These are phyloP conservation scores for Tolypocladium endophyticum DNA, from an alignment of 2,329 filamentous ascomycete genomes.

Conservation along the genomic window DNA sequence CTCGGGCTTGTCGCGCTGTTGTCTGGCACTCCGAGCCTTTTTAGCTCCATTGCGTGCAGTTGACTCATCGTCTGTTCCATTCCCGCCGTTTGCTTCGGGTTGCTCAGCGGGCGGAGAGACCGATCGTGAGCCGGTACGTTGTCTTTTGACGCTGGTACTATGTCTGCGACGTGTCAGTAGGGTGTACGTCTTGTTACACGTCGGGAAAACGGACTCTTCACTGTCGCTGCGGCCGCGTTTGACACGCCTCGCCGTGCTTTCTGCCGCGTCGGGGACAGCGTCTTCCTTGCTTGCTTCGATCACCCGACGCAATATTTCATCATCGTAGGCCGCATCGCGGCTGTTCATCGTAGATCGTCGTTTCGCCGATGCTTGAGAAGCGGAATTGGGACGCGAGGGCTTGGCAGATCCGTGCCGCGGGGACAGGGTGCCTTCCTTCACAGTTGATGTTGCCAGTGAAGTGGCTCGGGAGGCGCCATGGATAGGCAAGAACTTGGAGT, in stretches of 20 bases:
- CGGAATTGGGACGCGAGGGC: conserved; percentile 41
- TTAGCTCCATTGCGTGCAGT: conserved; percentile 42
- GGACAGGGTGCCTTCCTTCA: conserved; percentile 49
- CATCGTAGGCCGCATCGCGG: conserved; percentile 86
- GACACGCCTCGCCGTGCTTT: conserved; percentile 50
- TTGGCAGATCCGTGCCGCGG: conserved; percentile 44
- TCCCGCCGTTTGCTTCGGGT: conserved; percentile 37
- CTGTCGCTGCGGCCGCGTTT: conserved; percentile 87
- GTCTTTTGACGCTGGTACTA: conserved; percentile 63
- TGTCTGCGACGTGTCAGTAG: conserved; percentile 40
- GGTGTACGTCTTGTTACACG: conserved; percentile 12
- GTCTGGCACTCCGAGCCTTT: conserved; percentile 50
- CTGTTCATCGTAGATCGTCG: conserved; percentile 96
- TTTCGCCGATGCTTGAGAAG: conserved; percentile 57
- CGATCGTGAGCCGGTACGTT: conserved; percentile 71
- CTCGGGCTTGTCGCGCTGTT: conserved; percentile 52
- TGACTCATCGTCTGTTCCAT: conserved; percentile 64
- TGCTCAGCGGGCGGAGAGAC: conserved; percentile 41
- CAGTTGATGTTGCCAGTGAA: conserved; percentile 54
- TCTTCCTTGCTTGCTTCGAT: conserved; percentile 94
- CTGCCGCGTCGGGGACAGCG: conserved; percentile 36
- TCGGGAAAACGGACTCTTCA: conserved; percentile 64
- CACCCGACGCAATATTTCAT: conserved; percentile 77
- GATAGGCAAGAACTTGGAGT: conserved; percentile 54
- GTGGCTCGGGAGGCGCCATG: conserved; percentile 44